A percentile compares a stretch with the other conserved stretches of the same genome.
Evolutionary conservation across 2,329 filamentous ascomycete species (phyloP).

Genomic region (Diplodia scrobiculata): DNA sequence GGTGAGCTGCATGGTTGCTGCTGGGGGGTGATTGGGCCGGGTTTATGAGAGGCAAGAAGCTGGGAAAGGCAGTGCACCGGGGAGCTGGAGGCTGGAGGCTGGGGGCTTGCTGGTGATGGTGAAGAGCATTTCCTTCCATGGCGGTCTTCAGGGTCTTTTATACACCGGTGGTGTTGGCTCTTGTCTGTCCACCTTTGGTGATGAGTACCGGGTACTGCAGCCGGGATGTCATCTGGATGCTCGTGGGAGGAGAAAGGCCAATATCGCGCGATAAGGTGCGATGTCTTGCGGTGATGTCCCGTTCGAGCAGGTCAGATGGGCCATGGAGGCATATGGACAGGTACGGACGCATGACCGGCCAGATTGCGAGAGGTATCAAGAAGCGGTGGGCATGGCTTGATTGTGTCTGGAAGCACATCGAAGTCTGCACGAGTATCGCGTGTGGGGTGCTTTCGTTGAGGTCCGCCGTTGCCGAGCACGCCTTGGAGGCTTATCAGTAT

Average conservation of each 20-base stretch:
- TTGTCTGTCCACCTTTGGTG: neutral
- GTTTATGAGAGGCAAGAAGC: neutral
- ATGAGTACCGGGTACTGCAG: neutral
- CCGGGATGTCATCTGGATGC: neutral
- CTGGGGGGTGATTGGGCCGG: neutral
- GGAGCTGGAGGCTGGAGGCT: neutral
- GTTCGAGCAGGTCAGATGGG: constrained; percentile 11
- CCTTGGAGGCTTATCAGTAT: constrained; percentile 8
- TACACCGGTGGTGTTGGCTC: neutral
- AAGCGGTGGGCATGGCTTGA: neutral
- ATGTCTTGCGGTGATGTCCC: neutral
- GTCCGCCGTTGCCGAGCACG: neutral
- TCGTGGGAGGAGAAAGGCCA: neutral
- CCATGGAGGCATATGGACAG: neutral
- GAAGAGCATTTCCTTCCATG: neutral
- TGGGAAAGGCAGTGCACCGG: no score
- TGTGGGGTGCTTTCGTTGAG: neutral
- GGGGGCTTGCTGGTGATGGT: constrained; percentile 6
- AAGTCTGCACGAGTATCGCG: neutral
- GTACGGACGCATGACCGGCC: constrained; percentile 1
- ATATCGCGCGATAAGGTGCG: constrained; percentile 17
- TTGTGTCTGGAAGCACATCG: neutral
- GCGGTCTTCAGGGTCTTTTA: neutral
- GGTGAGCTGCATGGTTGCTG: constrained; percentile 38
- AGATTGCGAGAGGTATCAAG: neutral